Evolutionary conservation across 2,329 filamentous ascomycete genomes (phyloP), one percentile per base, ranked within the genome.

Genomic region (Diaporthe nobilis): DNA sequence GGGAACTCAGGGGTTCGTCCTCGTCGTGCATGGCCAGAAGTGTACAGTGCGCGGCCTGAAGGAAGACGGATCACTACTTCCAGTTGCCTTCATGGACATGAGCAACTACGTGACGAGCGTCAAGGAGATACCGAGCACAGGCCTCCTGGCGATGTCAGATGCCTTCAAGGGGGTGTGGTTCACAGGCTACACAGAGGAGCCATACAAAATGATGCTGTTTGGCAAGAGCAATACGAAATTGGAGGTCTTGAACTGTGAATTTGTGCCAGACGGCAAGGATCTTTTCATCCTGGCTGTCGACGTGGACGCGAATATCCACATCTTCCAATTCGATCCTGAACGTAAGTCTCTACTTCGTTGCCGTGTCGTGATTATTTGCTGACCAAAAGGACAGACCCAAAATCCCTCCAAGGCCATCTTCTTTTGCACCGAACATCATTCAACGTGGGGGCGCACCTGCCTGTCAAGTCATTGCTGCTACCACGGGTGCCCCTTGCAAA

Each of bases 21-120:
- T 97, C 77, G 94, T 94, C 55, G 95, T 96, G 0, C 97, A 99
- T 82, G 97, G 97, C 0, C 96, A 98, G 81, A 99, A 99, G 85
- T 96, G 95, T 83, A 97, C 99, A 94, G 95, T 99, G 1, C 90
- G 97, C 76, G 97, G 97, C 55, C 89, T 99, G 4, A 98, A 98
- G 83, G 97, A 99, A 83, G 97, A 99, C 82, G 95, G 96, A 0
- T 95, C 94, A 1, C 89, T 98, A 71, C 88, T 98, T 0, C 97
- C 97, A 0, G 96, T 99, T 4, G 97, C 97, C 0, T 99, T 99
- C 82, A 94, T 99, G 89, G 97, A 99, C 81, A 97, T 98, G 92
- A 97, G 95, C 85, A 97, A 94, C 84, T 97, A 98, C 81, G 95
- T 98, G 17, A 94, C 92, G 3, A 92, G 93, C n/a, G 90, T 95